phyloP scores from a whole-genome alignment of 2,329 filamentous ascomycete genomes.

The Trichophyton simii region DNA sequence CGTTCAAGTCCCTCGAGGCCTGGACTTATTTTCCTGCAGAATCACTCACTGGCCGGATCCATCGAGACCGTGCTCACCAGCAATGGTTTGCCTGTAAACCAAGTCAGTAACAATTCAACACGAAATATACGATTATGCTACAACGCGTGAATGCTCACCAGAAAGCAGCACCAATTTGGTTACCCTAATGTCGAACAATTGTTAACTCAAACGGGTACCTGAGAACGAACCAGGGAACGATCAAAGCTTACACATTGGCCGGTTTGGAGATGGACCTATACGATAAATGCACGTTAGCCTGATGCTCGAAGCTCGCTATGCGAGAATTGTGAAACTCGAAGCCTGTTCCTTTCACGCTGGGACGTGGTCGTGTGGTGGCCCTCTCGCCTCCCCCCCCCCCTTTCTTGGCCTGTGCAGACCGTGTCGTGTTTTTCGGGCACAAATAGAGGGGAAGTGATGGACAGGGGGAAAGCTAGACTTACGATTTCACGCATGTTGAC shows the following conservation, averaged over 20 bases:
- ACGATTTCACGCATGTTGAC: constrained; percentile 63
- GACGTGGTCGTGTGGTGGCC: neutral
- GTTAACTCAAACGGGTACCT: constrained; percentile 21
- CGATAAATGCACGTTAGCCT: constrained; percentile 17
- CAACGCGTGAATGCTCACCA: constrained; percentile 48
- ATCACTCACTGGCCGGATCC: constrained; percentile 11
- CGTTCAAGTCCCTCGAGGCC: neutral
- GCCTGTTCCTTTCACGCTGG: constrained; percentile 1
- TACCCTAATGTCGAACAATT: constrained; percentile 53
- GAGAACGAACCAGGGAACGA: constrained; percentile 9
- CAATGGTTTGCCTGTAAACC: constrained; percentile 11
- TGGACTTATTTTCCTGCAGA: neutral
- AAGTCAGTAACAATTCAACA: constrained; percentile 4
- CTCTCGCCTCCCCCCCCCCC: constrained; percentile 2
- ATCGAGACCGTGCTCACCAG: constrained; percentile 13
- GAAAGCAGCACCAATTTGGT: constrained; percentile 99
- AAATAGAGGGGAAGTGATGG: constrained; percentile 19
- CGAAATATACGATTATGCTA: neutral
- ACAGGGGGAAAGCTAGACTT: constrained; percentile 32
- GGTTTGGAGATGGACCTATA: constrained; percentile 97
- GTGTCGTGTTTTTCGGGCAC: constrained; percentile 6
- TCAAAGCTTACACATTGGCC: constrained; percentile 81
- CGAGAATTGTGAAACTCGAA: neutral
- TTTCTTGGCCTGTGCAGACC: constrained; percentile 14
- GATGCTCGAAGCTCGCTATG: constrained; percentile 1